These are phyloP conservation scores for Entophlyctis helioformis DNA, from an alignment of 192 early-diverging fungal species.

Conservation along the genomic window DNA sequence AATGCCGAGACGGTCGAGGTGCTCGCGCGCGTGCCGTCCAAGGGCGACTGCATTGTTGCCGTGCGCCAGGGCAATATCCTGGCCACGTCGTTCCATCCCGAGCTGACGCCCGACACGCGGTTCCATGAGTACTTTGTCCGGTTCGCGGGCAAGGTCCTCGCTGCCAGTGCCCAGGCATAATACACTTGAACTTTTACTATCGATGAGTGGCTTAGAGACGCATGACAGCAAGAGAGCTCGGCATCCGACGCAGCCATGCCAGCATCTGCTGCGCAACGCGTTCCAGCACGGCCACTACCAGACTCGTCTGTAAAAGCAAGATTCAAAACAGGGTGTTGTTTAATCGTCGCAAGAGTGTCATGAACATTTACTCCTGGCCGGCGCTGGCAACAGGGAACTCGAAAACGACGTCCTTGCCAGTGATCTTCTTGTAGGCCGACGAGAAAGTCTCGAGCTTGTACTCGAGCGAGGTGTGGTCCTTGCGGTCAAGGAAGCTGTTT, in stretches of 20 bases:
- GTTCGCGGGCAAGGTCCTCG: no score
- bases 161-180: no score
- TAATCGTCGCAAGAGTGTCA: no score
- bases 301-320: no score
- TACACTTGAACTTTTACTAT: no score
- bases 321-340: no score
- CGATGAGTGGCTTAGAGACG: no score
- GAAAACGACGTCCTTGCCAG: constrained; percentile 97
- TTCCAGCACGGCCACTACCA: no score
- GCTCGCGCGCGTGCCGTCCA: constrained; percentile 46
- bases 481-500: constrained; percentile 80
- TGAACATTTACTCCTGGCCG: constrained; percentile 35
- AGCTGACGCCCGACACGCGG: constrained; percentile 78
- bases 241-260: no score
- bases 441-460: constrained; percentile 99
- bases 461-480: constrained; percentile 94
- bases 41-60: constrained; percentile 66
- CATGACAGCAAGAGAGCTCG: no score
- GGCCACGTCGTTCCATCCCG: constrained; percentile 93
- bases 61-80: constrained; percentile 78
- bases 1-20: constrained; percentile 60
- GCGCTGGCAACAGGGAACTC: constrained; percentile 67
- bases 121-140: constrained; percentile 77
- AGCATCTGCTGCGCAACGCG: no score
- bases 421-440: constrained; percentile 87